These are phyloP conservation scores for Jackrogersella minutella DNA, from an alignment of 495 filamentous ascomycete genomes.

Conservation along the genomic window DNA sequence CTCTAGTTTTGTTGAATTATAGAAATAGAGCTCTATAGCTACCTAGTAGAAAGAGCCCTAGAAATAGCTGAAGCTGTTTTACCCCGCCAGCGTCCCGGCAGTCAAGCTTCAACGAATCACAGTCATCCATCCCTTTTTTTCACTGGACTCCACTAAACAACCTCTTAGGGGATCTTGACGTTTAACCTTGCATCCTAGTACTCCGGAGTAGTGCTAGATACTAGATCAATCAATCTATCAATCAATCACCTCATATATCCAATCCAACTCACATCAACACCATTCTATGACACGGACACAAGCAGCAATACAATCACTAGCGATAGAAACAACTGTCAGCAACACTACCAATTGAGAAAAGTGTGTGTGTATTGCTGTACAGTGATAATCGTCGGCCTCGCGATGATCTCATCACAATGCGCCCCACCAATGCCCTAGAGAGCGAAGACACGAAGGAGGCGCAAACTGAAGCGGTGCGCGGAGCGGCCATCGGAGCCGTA, in stretches of 20 bases:
- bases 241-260: background rate
- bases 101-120: slow-evolving; percentile 14
- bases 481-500: slow-evolving; percentile 65
- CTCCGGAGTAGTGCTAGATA: no score
- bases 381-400: background rate
- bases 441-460: slow-evolving; percentile 66
- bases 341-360: background rate
- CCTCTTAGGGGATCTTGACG: background rate
- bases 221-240: no score
- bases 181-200: no score
- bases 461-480: slow-evolving; percentile 67
- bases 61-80: background rate
- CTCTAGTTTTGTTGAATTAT: no score
- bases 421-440: slow-evolving; percentile 51
- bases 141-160: slow-evolving; percentile 14
- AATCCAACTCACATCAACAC: background rate
- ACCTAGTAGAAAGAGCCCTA: slow-evolving; percentile 12
- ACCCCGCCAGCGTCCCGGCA: slow-evolving; percentile 2
- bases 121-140: no score
- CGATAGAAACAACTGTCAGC: background rate
- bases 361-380: background rate
- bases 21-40: background rate
- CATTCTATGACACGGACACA: background rate
- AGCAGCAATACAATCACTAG: background rate
- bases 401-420: slow-evolving; percentile 42